These are phyloP conservation scores for Mortierella sp. DNA, from an alignment of 371 early-diverging fungal genomes.

Conservation along the genomic window DNA sequence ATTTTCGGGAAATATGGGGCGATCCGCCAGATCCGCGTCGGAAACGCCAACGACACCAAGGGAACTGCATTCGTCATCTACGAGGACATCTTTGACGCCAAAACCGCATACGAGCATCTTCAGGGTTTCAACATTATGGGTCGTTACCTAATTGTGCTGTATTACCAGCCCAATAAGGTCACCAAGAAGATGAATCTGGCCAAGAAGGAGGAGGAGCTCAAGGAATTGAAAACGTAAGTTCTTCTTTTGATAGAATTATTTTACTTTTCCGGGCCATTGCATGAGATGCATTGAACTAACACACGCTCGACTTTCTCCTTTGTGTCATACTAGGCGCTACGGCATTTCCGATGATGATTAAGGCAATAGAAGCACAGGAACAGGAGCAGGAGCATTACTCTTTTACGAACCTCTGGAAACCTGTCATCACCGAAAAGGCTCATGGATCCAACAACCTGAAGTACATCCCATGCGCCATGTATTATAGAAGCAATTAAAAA, in stretches of 20 bases:
- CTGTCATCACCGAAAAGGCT: slow-evolving; percentile 1
- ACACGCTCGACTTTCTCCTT: background rate
- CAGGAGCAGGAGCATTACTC: background rate
- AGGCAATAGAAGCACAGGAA: background rate
- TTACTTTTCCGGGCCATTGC: background rate
- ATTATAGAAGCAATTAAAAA: slow-evolving; percentile 13
- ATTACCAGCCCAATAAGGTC: slow-evolving; percentile 88
- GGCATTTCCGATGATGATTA: slow-evolving; percentile 58
- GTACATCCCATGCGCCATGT: slow-evolving; percentile 4
- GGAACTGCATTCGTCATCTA: slow-evolving; percentile 98
- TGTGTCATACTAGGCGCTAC: slow-evolving; percentile 42
- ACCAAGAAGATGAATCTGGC: slow-evolving; percentile 87
- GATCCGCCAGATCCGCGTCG: slow-evolving; percentile 94
- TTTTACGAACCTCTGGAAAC: background rate
- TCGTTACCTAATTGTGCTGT: slow-evolving; percentile 94
- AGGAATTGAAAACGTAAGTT: slow-evolving; percentile 81
- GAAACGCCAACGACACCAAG: slow-evolving; percentile 87
- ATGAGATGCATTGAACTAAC: background rate
- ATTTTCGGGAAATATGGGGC: slow-evolving; percentile 98
- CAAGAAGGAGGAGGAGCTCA: slow-evolving; percentile 88
- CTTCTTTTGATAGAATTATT: background rate
- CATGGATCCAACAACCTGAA: background rate
- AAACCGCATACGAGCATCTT: slow-evolving; percentile 95
- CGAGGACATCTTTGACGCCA: slow-evolving; percentile 98
- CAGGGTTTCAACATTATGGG: slow-evolving; percentile 97